phyloP scores from a whole-genome alignment of 345 rosid genomes.

The Bretschneidera sinensis region DNA sequence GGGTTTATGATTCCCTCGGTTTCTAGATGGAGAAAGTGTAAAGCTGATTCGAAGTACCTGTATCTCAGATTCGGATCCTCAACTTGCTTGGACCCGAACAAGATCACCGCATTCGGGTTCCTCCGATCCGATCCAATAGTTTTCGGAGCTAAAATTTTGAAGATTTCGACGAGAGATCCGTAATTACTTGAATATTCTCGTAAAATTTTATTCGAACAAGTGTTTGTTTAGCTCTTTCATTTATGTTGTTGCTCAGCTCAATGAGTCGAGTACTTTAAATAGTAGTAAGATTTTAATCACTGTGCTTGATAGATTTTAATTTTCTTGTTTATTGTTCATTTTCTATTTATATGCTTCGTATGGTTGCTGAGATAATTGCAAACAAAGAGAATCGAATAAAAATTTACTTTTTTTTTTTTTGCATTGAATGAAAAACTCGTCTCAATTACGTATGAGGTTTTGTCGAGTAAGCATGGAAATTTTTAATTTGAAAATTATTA shows the following conservation, averaged over 20 bases:
- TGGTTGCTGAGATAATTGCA: neutral
- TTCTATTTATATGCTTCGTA: neutral
- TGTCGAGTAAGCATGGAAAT: neutral
- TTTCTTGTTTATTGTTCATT: neutral
- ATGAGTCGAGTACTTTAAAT: conserved; percentile 7
- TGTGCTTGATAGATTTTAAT: no score
- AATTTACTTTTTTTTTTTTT: no score
- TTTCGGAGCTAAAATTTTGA: conserved; percentile 4
- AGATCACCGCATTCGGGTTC: conserved; percentile 13
- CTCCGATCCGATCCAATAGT: conserved; percentile 33
- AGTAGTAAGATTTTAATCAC: conserved; percentile 1
- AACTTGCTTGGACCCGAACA: conserved; percentile 8
- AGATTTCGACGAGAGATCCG: conserved; percentile 18
- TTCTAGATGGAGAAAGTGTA: conserved; percentile 24
- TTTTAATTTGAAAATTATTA: no score
- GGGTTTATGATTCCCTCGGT: conserved; percentile 32
- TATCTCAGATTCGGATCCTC: conserved; percentile 39
- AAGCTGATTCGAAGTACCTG: neutral
- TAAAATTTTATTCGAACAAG: conserved; percentile 1
- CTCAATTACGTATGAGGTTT: neutral
- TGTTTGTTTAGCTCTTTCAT: neutral
- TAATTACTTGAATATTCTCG: conserved; percentile 12
- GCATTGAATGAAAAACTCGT: neutral
- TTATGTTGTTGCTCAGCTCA: neutral
- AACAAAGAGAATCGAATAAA: no score